phyloP scores from a whole-genome alignment of 495 filamentous ascomycete species.

The Margaritispora aquatica region DNA sequence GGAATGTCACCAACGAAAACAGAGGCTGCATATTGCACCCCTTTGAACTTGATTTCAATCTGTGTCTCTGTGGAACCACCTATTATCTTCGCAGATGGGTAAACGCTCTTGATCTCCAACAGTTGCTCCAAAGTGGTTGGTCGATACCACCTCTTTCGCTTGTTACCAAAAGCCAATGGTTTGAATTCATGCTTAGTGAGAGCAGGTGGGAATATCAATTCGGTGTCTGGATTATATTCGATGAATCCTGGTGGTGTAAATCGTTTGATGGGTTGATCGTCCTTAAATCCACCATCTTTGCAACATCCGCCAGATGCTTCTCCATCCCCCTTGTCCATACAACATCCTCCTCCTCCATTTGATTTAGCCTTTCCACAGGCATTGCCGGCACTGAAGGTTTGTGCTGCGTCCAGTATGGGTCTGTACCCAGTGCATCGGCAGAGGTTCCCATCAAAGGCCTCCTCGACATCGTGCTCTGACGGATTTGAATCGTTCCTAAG shows the following conservation, averaged over 20 bases:
- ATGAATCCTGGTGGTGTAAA: constrained; percentile 86
- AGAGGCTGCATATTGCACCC: constrained; percentile 78
- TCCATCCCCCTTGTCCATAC: constrained; percentile 49
- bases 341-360: constrained; percentile 63
- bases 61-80: constrained; percentile 96
- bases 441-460: constrained; percentile 91
- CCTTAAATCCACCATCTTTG: constrained; percentile 38
- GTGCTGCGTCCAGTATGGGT: constrained; percentile 87
- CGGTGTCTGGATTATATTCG: constrained; percentile 84
- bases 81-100: constrained; percentile 87
- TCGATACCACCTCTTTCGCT: constrained; percentile 88
- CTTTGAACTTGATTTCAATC: constrained; percentile 98
- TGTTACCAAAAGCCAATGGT: constrained; percentile 86
- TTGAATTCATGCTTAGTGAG: constrained; percentile 76
- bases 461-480: constrained; percentile 71
- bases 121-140: constrained; percentile 84
- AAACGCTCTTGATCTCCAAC: constrained; percentile 79
- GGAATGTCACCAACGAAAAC: constrained; percentile 92
- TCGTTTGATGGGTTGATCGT: constrained; percentile 46
- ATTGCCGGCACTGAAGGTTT: constrained; percentile 55
- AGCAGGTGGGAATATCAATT: constrained; percentile 88
- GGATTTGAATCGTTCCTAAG: constrained; percentile 66
- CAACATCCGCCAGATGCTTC: constrained; percentile 48
- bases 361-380: constrained; percentile 50
- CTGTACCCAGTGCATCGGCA: constrained; percentile 95